phyloP scores from a whole-genome alignment of 805 yeast species.

The Yarrowia sp. region DNA sequence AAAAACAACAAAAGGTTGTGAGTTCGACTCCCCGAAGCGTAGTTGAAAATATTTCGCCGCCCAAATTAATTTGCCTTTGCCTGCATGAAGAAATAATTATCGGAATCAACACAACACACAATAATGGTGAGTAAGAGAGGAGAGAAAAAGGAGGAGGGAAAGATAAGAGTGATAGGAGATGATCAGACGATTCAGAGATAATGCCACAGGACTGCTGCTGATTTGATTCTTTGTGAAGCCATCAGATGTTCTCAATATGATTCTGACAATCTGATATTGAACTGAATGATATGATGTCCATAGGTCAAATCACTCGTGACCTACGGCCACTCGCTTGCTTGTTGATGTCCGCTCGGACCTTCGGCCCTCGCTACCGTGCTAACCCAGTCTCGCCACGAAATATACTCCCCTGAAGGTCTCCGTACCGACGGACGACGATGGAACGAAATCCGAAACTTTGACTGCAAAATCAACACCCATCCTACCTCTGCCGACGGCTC shows the following conservation, averaged over 20 bases:
- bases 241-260: too few species aligned
- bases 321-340: too few species aligned
- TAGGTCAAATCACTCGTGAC: too few species aligned
- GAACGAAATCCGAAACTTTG: constrained; percentile 85
- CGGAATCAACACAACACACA: background rate
- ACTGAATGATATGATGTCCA: too few species aligned
- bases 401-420: constrained; percentile 93
- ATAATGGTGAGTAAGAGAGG: background rate
- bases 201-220: too few species aligned
- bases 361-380: background rate
- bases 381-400: constrained; percentile 47
- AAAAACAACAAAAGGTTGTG: background rate
- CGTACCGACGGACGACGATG: constrained; percentile 88
- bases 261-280: too few species aligned
- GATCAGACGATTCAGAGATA: too few species aligned
- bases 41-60: background rate
- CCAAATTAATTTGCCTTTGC: background rate
- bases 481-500: constrained; percentile 85
- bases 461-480: constrained; percentile 81
- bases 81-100: constrained; percentile 24
- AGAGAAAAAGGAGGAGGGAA: background rate
- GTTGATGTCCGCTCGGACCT: too few species aligned
- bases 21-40: background rate
- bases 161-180: background rate
- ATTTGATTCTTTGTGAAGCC: too few species aligned